These are phyloP conservation scores for Pythium brachiatum DNA, from an alignment of 352 stramenopile genomes.

Conservation along the genomic window DNA sequence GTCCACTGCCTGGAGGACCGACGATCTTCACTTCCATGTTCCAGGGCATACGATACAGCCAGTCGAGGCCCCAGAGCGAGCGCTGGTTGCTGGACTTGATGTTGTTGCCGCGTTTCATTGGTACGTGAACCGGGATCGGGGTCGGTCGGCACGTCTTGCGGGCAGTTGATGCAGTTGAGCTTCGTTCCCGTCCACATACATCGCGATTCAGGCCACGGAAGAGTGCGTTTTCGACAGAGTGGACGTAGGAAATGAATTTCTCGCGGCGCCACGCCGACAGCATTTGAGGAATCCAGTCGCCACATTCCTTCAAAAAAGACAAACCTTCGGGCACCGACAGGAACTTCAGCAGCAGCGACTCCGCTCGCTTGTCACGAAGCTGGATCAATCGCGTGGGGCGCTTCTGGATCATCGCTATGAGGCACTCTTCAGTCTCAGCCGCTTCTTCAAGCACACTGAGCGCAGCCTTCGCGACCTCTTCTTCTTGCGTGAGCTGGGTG, in stretches of 20 bases:
- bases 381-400: constrained; percentile 73
- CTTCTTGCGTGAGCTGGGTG: constrained; percentile 82
- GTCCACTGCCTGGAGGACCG: constrained; percentile 75
- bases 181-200: constrained; percentile 64
- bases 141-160: constrained; percentile 61
- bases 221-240: constrained; percentile 75
- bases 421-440: constrained; percentile 76
- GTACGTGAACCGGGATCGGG: constrained; percentile 82
- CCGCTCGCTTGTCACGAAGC: constrained; percentile 73
- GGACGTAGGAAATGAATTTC: constrained; percentile 85
- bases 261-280: constrained; percentile 73
- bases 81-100: constrained; percentile 62
- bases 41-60: constrained; percentile 89
- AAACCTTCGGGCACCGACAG: constrained; percentile 77
- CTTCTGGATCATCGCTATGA: constrained; percentile 85
- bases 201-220: constrained; percentile 83
- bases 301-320: constrained; percentile 73
- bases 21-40: constrained; percentile 92
- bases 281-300: constrained; percentile 82
- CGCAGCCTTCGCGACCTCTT: constrained; percentile 81
- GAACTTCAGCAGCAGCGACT: constrained; percentile 82
- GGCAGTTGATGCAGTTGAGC: constrained; percentile 23
- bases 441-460: constrained; percentile 87
- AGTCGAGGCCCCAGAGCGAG: constrained; percentile 82
- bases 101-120: constrained; percentile 71